These are phyloP conservation scores for Hypoxylon sp. DNA, from an alignment of 2,329 filamentous ascomycete genomes.

Conservation along the genomic window DNA sequence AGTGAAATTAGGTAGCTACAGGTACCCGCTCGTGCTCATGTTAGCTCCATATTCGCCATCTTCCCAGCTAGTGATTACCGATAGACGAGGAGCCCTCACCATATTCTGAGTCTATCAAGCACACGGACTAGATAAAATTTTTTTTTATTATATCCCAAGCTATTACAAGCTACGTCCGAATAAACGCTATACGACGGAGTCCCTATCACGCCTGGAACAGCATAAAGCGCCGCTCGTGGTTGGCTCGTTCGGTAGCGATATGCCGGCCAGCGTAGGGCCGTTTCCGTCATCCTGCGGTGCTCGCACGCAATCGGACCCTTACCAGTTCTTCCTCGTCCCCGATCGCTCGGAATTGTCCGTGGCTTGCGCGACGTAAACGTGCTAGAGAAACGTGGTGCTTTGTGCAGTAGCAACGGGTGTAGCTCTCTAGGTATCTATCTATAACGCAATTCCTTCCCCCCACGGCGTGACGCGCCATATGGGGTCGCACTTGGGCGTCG, in stretches of 20 bases:
- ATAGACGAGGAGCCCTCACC: background rate
- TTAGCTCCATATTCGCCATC: conserved; percentile 12
- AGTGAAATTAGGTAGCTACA: background rate
- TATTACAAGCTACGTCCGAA: background rate
- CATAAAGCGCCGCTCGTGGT: background rate
- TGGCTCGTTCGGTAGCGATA: conserved; percentile 1
- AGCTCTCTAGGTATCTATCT: too few relatives aligned
- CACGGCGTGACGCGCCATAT: conserved; percentile 38
- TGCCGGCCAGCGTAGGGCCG: background rate
- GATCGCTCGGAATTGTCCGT: background rate
- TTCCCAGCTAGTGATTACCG: conserved; percentile 7
- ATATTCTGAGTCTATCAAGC: background rate
- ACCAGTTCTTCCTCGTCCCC: conserved; percentile 6
- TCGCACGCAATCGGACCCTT: conserved; percentile 35
- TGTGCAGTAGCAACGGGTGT: too few relatives aligned
- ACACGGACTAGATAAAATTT: background rate
- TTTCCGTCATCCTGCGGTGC: conserved; percentile 27
- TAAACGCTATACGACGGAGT: background rate
- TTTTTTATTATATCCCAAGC: background rate
- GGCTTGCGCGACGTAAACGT: background rate
- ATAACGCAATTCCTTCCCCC: conserved; percentile 39
- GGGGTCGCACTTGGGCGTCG: conserved; percentile 16
- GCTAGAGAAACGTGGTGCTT: background rate
- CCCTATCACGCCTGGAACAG: background rate
- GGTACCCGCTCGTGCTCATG: background rate